Conservation (phyloP, 176 grass and related monocot genomes). For the Aegilops speltoides region DNA sequence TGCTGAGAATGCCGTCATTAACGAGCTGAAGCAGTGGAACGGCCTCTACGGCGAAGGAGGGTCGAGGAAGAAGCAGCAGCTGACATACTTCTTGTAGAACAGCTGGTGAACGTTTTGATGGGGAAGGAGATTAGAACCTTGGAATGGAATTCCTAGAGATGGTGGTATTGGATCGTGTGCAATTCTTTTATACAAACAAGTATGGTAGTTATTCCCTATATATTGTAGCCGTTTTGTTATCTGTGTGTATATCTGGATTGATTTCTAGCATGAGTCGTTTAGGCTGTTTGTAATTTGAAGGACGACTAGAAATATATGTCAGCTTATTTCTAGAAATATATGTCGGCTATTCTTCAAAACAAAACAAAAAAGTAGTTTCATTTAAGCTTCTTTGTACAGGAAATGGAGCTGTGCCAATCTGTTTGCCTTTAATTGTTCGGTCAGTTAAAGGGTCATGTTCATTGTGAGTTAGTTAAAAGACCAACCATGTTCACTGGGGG, state of each 20-base stretch:
- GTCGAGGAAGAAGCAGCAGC: slow-evolving; percentile 88
- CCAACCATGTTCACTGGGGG: too few relatives aligned
- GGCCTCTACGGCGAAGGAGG: slow-evolving; percentile 81
- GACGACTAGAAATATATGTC: too few relatives aligned
- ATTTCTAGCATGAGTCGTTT: neutral
- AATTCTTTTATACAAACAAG: slow-evolving; percentile 35
- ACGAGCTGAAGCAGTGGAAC: slow-evolving; percentile 96
- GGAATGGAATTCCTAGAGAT: neutral
- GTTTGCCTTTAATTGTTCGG: too few relatives aligned
- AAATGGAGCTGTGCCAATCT: too few relatives aligned
- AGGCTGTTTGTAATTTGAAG: neutral
- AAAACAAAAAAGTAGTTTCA: too few relatives aligned
- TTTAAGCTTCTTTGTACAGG: too few relatives aligned
- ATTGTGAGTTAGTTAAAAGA: too few relatives aligned
- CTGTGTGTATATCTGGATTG: neutral
- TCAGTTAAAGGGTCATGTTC: too few relatives aligned
- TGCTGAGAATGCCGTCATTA: slow-evolving; percentile 70
- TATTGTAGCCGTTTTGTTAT: slow-evolving; percentile 25
- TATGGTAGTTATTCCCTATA: neutral
- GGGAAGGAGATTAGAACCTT: neutral
- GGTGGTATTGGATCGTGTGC: neutral
- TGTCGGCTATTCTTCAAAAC: too few relatives aligned
- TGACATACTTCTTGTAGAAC: slow-evolving; percentile 85
- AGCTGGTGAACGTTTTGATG: neutral
- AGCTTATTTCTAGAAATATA: too few relatives aligned